phyloP scores from a whole-genome alignment of 805 yeast genomes.

The Tetrapisispora fleetii region DNA sequence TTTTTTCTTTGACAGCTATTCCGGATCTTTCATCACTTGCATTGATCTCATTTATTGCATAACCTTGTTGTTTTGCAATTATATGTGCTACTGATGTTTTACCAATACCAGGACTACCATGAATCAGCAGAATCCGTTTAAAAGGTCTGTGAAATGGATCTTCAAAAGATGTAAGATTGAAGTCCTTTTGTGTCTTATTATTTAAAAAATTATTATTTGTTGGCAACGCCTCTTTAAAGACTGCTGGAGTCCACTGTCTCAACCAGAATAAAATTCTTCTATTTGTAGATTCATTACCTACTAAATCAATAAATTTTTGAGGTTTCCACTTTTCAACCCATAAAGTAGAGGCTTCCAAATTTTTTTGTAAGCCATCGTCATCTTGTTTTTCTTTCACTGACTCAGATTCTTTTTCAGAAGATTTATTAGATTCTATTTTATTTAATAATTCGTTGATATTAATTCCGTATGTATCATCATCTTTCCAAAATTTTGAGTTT shows the following conservation, averaged over 20 bases:
- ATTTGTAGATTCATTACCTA: constrained; percentile 60
- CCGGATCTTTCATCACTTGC: constrained; percentile 76
- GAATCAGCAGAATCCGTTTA: constrained; percentile 58
- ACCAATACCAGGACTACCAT: constrained; percentile 93
- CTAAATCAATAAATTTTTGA: constrained; percentile 47
- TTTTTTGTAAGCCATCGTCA: not conserved
- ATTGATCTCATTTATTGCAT: constrained; percentile 71
- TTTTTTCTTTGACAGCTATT: constrained; percentile 41
- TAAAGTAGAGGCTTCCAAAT: constrained; percentile 10
- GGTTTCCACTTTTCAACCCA: constrained; percentile 69
- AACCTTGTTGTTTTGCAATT: constrained; percentile 73
- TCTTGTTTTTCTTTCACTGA: not conserved
- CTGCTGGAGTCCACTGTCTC: constrained; percentile 54
- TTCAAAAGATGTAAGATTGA: constrained; percentile 4
- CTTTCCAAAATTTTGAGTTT: constrained; percentile 11
- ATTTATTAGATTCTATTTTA: constrained; percentile 19
- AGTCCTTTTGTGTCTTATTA: constrained; percentile 6
- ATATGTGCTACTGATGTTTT: constrained; percentile 85
- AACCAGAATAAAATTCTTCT: constrained; percentile 54
- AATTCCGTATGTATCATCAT: constrained; percentile 32
- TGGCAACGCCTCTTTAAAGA: constrained; percentile 37
- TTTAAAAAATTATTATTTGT: constrained; percentile 8
- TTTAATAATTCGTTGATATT: constrained; percentile 31
- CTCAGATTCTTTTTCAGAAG: not conserved
- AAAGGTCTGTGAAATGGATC: constrained; percentile 42